phyloP scores from a whole-genome alignment of 202 grass and related monocot species.

The Sporobolus alterniflorus region DNA sequence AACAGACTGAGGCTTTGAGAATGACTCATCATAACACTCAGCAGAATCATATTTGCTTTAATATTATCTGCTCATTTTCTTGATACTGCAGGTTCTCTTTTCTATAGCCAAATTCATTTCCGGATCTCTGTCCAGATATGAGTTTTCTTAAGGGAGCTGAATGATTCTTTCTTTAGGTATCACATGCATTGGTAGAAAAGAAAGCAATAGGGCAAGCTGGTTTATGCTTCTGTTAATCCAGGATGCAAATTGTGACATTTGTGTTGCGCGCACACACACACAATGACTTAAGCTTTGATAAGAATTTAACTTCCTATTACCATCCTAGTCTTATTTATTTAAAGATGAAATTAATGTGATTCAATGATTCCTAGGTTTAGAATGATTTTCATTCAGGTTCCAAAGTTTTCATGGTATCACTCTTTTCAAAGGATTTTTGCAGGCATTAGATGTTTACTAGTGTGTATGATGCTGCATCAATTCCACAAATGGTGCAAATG shows the following conservation, averaged over 20 bases:
- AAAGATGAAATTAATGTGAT: neutral
- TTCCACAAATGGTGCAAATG: conserved; percentile 27
- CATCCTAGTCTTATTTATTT: conserved; percentile 7
- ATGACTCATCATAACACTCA: neutral
- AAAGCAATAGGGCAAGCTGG: neutral
- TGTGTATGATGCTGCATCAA: conserved; percentile 13
- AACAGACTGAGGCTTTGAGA: conserved; percentile 3
- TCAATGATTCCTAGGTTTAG: no score
- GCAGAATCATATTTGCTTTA: conserved; percentile 9
- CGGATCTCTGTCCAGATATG: neutral
- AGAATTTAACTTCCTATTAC: neutral
- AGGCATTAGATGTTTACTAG: neutral
- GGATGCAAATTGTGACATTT: neutral
- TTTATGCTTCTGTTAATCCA: neutral
- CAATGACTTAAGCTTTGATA: neutral
- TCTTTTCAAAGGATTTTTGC: conserved; percentile 24
- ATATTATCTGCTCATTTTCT: conserved; percentile 7
- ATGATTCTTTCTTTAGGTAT: conserved; percentile 10
- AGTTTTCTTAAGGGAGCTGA: neutral
- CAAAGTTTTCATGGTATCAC: neutral
- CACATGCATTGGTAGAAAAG: neutral
- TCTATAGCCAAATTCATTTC: conserved; percentile 5
- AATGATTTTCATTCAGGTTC: no score
- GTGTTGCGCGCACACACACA: neutral
- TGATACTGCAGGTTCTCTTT: conserved; percentile 17